phyloP scores from a whole-genome alignment of 225 moss, liverwort and hornwort species.

The Pseudoscleropodium purum region DNA sequence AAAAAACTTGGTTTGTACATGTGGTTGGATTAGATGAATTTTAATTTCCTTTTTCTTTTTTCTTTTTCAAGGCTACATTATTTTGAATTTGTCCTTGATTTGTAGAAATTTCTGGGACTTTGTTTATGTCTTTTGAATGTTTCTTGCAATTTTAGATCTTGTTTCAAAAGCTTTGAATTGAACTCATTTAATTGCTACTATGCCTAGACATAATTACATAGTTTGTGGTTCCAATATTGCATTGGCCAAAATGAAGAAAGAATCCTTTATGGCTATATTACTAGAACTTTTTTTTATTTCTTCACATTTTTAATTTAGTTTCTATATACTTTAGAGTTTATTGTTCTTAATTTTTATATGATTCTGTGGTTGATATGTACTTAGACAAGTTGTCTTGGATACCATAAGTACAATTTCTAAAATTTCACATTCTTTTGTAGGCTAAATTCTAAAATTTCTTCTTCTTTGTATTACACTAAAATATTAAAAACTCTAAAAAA shows the following conservation, averaged over 20 bases:
- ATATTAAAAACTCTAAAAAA: neutral
- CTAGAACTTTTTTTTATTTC: neutral
- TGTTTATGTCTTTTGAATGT: rapidly evolving
- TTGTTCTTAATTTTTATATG: neutral
- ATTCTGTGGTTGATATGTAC: rapidly evolving
- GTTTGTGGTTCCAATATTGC: rapidly evolving
- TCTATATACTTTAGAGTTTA: neutral
- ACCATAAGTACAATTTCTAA: neutral
- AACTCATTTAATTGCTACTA: neutral
- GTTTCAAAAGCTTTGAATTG: neutral
- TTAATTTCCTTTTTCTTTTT: neutral
- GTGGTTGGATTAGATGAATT: neutral
- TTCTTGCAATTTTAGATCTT: neutral
- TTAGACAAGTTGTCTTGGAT: neutral
- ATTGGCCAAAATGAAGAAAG: neutral
- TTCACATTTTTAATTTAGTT: neutral
- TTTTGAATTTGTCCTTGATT: neutral
- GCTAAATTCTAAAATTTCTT: neutral
- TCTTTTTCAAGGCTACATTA: neutral
- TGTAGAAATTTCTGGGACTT: neutral
- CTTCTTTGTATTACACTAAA: no score
- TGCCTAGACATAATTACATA: neutral
- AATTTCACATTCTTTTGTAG: neutral
- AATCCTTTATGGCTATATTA: neutral
- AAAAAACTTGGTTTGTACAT: no score